Base-by-base conservation (phyloP, 148 eudicot species). In the Mesembryanthemum crystallinum region DNA sequence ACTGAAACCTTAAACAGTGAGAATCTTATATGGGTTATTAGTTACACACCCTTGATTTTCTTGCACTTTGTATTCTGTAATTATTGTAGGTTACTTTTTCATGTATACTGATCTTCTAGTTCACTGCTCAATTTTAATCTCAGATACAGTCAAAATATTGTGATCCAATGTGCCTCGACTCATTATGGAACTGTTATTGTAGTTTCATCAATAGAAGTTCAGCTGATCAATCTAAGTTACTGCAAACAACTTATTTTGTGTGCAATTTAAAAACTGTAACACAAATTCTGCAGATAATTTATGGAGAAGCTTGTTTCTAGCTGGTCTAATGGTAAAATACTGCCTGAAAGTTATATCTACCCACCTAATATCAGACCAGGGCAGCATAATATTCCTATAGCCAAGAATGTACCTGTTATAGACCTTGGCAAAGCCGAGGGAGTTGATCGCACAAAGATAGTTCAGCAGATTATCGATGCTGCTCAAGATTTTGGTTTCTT, bases 401-500 rank as follows among this genome's bases (percentile, higher is more conserved):
- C 18, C 30, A 37, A 64, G 27, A 37, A 13, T 47, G 35, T 33
- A 37, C 81, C 81, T 13, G 37, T 78, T 29, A 32, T 78, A 28
- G 81, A 78, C 43, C 76, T 78, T 33, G 61, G 21, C 57, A 49
- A 49, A 47, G 21, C 54, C 4, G 64, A n/a, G 7, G 69, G 18
- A 3, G 57, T 47, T 23, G 62, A 70, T 62, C 80, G 7, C 7
- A n/a, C 37, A 12, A 49, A 64, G 18, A 54, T 73, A 7, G 67
- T 70, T 25, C 64, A 55, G 43, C 64, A 64, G 28, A 72, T 78
- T 54, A n/a, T 78, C 11, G 37, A 65, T 25, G 81, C 81, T 49
- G 43, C 76, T 71, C 71, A 64, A 8, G 76, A 78, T 51, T 78
- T 54, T 15, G 81, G 81, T 9, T 72, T 78, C 72, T 72, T 78